A percentile compares a stretch with the other conserved stretches of the same genome.
Conservation (phyloP, 2,329 filamentous ascomycete species). For the Cladophialophora psammophila region DNA sequence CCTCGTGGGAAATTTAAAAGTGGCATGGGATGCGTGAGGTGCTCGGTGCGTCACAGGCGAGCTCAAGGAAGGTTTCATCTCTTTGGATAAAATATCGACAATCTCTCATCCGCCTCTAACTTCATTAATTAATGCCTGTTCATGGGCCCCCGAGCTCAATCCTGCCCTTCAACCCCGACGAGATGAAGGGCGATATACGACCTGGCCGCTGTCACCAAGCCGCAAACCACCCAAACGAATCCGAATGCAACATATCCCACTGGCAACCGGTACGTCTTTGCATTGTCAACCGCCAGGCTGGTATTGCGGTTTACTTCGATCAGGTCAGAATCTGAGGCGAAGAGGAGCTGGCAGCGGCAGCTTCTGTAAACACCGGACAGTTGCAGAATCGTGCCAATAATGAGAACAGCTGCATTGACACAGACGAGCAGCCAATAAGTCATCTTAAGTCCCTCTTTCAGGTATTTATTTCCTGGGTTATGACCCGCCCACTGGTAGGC, state of each 20-base stretch:
- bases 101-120: too few species aligned
- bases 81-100: too few species aligned
- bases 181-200: background rate
- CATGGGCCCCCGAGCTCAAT: background rate
- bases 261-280: constrained; percentile 1
- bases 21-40: too few species aligned
- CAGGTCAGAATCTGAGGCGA: background rate
- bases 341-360: constrained; percentile 10
- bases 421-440: constrained; percentile 2
- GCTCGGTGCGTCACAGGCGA: too few species aligned
- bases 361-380: constrained; percentile 11
- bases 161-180: background rate
- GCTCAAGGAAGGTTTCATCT: too few species aligned
- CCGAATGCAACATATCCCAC: constrained; percentile 10
- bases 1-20: too few species aligned
- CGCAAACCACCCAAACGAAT: constrained; percentile 18
- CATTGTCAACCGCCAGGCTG: constrained; percentile 5
- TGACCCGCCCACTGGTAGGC: background rate
- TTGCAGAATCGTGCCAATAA: constrained; percentile 11
- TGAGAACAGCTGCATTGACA: constrained; percentile 13
- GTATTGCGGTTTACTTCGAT: constrained; percentile 15
- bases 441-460: background rate
- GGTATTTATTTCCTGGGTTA: background rate
- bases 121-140: too few species aligned
- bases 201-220: constrained; percentile 5